These are phyloP conservation scores for Talaromyces sp. DNA, from an alignment of 2,329 filamentous ascomycete genomes.

Conservation along the genomic window DNA sequence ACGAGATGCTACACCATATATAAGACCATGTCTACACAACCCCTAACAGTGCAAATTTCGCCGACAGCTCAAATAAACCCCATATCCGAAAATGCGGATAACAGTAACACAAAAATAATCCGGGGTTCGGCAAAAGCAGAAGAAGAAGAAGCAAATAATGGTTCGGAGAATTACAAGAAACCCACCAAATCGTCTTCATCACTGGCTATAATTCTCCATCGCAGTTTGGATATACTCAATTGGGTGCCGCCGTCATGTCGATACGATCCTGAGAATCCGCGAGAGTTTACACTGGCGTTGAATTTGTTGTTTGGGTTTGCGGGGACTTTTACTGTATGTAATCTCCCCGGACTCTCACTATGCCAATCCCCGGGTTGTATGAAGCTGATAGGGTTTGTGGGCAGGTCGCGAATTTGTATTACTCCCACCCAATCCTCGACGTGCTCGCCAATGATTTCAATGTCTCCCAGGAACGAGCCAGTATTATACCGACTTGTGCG, in stretches of 20 bases:
- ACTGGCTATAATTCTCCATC: slow-evolving; percentile 4
- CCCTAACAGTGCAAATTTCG: not conserved
- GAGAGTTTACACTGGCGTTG: slow-evolving; percentile 64
- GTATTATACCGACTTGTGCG: slow-evolving; percentile 69
- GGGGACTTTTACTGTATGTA: slow-evolving; percentile 34
- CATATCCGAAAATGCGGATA: slow-evolving; percentile 5
- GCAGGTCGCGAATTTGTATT: slow-evolving; percentile 79
- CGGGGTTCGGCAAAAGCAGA: not conserved
- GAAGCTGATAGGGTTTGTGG: slow-evolving; percentile 27
- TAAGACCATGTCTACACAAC: not conserved
- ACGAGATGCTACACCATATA: not conserved
- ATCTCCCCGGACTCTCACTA: no score
- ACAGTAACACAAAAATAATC: not conserved
- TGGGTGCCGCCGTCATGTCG: slow-evolving; percentile 67
- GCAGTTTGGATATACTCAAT: slow-evolving; percentile 37
- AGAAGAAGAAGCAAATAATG: not conserved
- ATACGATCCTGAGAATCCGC: slow-evolving; percentile 65
- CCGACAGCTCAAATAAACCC: not conserved
- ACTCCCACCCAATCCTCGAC: slow-evolving; percentile 76
- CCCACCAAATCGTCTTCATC: not conserved
- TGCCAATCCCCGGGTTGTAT: not conserved
- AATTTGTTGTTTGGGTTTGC: slow-evolving; percentile 67
- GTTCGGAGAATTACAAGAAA: not conserved
- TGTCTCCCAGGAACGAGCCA: slow-evolving; percentile 67
- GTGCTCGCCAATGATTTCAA: slow-evolving; percentile 69